Base-by-base conservation (phyloP, 169 alveolate genomes). In the Plasmodium relictum region DNA sequence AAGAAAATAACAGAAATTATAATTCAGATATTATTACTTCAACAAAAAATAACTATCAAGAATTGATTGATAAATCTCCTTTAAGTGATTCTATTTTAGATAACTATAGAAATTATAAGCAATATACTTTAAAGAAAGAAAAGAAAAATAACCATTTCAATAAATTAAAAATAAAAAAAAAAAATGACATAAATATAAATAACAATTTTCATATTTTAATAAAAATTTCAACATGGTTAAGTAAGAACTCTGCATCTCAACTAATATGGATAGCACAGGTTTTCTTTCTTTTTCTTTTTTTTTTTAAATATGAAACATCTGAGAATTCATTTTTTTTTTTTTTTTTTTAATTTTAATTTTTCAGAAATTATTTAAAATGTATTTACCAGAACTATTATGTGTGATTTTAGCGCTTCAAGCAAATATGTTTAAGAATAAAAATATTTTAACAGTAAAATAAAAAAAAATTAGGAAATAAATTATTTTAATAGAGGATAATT, bases 171-270 rank as follows among this genome's bases (percentile, higher is more conserved):
- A 4, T 68, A 20, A 37, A 22, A 44, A 14, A 54, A 22, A 37
- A 12, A 20, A 37, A 50, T 9, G 31, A 7, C 12, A 54, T 74
- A 20, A 68, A 59, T 8, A 26, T 50, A 56, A 83, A 45, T 66
- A 83, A 68, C 45, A 45, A 44, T 54, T 66, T 66, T 68, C 80
- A 56, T 31, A 56, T 83, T 10, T 12, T 83, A 68, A 59, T 83
- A 20, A 71, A 83, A 68, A 83, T 83, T 41, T 83, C 91, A 10
- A 83, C 91, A 12, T 83, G 91, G 91, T 24, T 83, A 5, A 83
- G 83, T 48, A 83, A 66, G 39, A 83, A 83, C 31, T 50, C 91
- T 8, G 91, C 83, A 37, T 61, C 59, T 12, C 91, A 83, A 9
- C 61, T 83, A 9, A 62, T 44, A 10, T 83, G 91, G 91, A 83